Conservation (phyloP, 2,329 filamentous ascomycete species). For the Paramyrothecium roridum region DNA sequence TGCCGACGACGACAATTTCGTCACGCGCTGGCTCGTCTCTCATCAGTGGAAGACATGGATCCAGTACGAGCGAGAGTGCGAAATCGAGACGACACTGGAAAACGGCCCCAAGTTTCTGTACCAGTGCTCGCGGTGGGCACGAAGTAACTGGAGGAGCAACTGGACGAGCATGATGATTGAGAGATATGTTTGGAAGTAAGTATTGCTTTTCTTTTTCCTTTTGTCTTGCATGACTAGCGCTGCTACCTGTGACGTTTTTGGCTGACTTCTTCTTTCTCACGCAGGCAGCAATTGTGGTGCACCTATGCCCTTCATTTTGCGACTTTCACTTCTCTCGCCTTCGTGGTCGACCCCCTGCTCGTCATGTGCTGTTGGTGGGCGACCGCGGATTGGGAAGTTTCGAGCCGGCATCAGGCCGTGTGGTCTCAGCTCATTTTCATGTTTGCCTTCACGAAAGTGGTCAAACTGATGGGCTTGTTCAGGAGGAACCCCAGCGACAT, state of each 20-base stretch:
- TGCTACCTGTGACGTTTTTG: background rate
- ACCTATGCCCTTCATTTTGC: conserved; percentile 91
- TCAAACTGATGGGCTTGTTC: conserved; percentile 88
- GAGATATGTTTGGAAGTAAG: conserved; percentile 83
- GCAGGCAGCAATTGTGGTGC: conserved; percentile 89
- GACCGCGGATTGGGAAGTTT: conserved; percentile 57
- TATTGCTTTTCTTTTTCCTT: conserved; percentile 19
- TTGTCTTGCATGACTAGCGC: too few relatives aligned
- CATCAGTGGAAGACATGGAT: conserved; percentile 93
- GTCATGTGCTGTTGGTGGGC: conserved; percentile 68
- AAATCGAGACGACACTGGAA: conserved; percentile 90
- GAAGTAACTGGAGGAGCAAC: conserved; percentile 98
- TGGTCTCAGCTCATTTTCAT: conserved; percentile 69
- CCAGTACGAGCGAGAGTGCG: conserved; percentile 87
- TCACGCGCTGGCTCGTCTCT: conserved; percentile 91
- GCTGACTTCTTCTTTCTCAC: background rate
- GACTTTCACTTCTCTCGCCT: conserved; percentile 85
- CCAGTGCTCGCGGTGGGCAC: conserved; percentile 91
- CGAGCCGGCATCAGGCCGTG: conserved; percentile 51
- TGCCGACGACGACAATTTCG: conserved; percentile 97
- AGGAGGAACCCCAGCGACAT: conserved; percentile 79
- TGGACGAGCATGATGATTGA: conserved; percentile 85
- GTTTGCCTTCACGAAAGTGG: conserved; percentile 79
- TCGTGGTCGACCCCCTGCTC: conserved; percentile 72
- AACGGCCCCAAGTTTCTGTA: conserved; percentile 85